Conservation (phyloP, 805 yeast genomes). For the Candida namnaoensis region DNA sequence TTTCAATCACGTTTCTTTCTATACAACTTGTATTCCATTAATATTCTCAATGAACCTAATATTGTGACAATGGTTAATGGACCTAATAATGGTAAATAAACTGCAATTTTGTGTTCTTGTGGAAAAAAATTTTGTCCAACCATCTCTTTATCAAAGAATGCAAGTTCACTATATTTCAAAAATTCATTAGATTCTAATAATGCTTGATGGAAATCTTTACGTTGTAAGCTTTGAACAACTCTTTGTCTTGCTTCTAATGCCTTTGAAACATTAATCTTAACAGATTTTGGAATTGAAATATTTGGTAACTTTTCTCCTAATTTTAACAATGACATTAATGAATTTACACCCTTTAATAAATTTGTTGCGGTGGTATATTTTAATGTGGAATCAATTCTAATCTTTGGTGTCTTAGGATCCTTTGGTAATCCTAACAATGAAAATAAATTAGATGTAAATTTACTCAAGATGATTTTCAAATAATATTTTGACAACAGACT, state of each 20-base stretch:
- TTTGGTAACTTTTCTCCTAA: slow-evolving; percentile 61
- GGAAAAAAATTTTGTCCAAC: slow-evolving; percentile 93
- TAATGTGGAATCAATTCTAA: slow-evolving; percentile 58
- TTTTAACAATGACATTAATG: slow-evolving; percentile 63
- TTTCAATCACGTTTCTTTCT: slow-evolving; percentile 7
- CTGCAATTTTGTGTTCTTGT: slow-evolving; percentile 91
- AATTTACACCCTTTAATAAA: slow-evolving; percentile 53
- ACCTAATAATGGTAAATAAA: slow-evolving; percentile 83
- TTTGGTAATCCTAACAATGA: slow-evolving; percentile 63
- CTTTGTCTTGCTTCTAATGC: slow-evolving; percentile 33
- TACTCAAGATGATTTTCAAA: slow-evolving; percentile 50
- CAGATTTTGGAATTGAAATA: slow-evolving; percentile 77
- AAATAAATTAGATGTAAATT: slow-evolving; percentile 68
- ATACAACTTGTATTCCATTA: slow-evolving; percentile 25
- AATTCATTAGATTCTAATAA: slow-evolving; percentile 43
- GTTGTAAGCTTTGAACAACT: slow-evolving; percentile 19
- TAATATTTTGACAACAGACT: slow-evolving; percentile 30
- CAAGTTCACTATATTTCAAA: slow-evolving; percentile 36
- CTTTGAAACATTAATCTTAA: slow-evolving; percentile 44
- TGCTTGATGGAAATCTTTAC: slow-evolving; percentile 37
- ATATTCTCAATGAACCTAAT: slow-evolving; percentile 39
- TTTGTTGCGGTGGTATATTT: slow-evolving; percentile 53
- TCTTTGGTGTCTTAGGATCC: slow-evolving; percentile 46
- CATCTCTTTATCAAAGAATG: slow-evolving; percentile 93
- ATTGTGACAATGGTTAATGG: slow-evolving; percentile 65